A percentile compares a stretch with the other conserved stretches of the same genome.
phyloP scores from a whole-genome alignment of 1,284 basidiomycete species.

The Somion occarium region DNA sequence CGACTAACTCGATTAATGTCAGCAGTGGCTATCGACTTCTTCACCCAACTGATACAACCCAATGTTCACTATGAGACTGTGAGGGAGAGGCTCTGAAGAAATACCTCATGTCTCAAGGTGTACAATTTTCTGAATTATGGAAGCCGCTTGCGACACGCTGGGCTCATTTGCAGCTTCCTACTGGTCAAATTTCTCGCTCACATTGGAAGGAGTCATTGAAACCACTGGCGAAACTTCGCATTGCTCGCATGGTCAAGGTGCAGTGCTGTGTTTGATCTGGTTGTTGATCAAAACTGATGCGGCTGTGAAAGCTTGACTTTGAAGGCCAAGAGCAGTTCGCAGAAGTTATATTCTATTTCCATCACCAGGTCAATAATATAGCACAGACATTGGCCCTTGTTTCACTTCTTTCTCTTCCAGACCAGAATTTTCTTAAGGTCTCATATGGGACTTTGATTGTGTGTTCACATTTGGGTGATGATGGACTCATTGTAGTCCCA shows the following conservation, averaged over 20 bases:
- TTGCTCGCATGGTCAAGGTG: conserved; percentile 9
- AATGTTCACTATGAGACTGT: not conserved
- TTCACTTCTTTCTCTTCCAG: not conserved
- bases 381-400: too few relatives aligned
- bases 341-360: conserved; percentile 8
- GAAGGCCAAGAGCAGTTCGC: not conserved
- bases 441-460: not conserved
- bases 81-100: not conserved
- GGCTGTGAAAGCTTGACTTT: not conserved
- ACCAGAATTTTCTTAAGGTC: not conserved
- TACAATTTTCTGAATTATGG: not conserved
- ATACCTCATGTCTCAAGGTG: not conserved
- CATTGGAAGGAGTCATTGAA: conserved; percentile 7
- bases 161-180: conserved; percentile 2
- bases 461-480: not conserved
- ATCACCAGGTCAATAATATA: not conserved
- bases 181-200: conserved; percentile 9
- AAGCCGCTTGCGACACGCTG: not conserved
- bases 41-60: not conserved
- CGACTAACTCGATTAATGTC: conserved; percentile 8
- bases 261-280: not conserved
- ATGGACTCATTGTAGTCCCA: not conserved
- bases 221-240: conserved; percentile 2
- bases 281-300: not conserved
- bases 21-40: conserved; percentile 13